These are phyloP conservation scores for Eimeria maxima DNA, from an alignment of 169 alveolate genomes.

Conservation along the genomic window DNA sequence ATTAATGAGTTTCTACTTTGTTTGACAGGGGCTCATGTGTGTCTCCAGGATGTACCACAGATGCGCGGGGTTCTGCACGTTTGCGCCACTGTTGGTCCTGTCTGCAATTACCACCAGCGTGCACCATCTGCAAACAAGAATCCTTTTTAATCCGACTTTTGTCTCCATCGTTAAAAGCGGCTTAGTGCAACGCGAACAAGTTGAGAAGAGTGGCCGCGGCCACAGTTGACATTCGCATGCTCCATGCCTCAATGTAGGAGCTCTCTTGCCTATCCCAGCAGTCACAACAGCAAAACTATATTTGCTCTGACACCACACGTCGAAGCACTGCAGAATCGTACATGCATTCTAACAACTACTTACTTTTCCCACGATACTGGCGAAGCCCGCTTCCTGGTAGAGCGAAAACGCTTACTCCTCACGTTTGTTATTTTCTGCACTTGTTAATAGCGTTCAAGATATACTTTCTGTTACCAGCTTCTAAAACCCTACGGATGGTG, in stretches of 20 bases:
- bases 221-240: conserved; percentile 41
- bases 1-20: not conserved
- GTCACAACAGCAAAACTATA: not conserved
- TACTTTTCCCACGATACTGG: not conserved
- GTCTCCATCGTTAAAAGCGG: conserved; percentile 83
- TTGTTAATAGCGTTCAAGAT: not conserved
- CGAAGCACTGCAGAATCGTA: not conserved
- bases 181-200: conserved; percentile 81
- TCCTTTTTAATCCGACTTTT: conserved; percentile 80
- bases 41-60: conserved; percentile 76
- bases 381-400: not conserved
- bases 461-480: not conserved
- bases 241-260: no score
- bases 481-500: not conserved
- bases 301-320: not conserved
- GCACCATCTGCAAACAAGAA: conserved; percentile 79
- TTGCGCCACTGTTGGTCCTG: conserved; percentile 61
- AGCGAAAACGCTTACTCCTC: not conserved
- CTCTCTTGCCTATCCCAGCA: no score
- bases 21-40: not conserved
- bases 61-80: conserved; percentile 75
- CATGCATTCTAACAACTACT: not conserved
- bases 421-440: not conserved
- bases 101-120: conserved; percentile 77
- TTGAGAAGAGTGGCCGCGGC: conserved; percentile 77